phyloP scores from a whole-genome alignment of 1,284 basidiomycete genomes.

The Singerocomus inundabilis region DNA sequence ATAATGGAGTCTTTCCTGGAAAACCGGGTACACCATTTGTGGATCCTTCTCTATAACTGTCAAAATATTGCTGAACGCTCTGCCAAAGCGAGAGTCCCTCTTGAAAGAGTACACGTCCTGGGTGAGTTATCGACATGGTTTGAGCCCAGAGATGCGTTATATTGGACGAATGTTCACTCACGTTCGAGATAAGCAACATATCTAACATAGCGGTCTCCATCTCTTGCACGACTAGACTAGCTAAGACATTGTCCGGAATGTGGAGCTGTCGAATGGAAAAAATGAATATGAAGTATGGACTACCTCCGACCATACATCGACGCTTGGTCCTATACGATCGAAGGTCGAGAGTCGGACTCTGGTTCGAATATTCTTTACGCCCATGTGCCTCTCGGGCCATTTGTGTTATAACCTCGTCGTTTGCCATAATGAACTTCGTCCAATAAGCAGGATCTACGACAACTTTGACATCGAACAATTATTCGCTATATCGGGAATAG shows the following conservation, averaged over 20 bases:
- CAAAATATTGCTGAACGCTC: conserved; percentile 3
- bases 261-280: background rate
- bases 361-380: background rate
- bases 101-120: conserved; percentile 1
- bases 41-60: conserved; percentile 20
- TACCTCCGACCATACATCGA: background rate
- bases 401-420: background rate
- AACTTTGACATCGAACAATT: background rate
- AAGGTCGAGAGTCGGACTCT: background rate
- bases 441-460: background rate
- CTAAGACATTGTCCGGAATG: background rate
- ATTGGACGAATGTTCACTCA: background rate
- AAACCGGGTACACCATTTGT: conserved; percentile 15
- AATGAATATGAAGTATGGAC: background rate
- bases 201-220: background rate
- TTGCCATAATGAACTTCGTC: background rate
- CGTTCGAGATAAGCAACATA: background rate
- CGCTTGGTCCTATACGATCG: background rate
- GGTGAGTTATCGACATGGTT: too few species aligned
- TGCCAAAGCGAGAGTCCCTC: background rate
- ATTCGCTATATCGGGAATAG: background rate
- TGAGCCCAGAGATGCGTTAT: too few species aligned
- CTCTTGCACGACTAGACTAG: background rate
- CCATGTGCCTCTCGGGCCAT: background rate
- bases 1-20: conserved; percentile 19